These are phyloP conservation scores for Podaxis sp. DNA, from an alignment of 768 basidiomycete species.

Conservation along the genomic window DNA sequence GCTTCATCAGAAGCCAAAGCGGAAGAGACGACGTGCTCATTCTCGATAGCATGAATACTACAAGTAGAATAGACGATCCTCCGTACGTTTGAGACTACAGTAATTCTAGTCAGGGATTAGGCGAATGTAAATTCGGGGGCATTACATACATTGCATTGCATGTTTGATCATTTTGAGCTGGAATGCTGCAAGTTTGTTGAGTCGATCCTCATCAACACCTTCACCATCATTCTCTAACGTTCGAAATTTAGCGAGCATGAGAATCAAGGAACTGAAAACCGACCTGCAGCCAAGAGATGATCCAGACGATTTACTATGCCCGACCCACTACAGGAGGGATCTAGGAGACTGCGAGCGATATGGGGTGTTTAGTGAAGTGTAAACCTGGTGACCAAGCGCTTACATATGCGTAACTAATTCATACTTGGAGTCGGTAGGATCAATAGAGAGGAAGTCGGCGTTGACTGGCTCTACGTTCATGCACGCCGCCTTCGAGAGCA, in stretches of 20 bases:
- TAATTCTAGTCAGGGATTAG: slow-evolving; percentile 5
- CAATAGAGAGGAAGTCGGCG: slow-evolving; percentile 79
- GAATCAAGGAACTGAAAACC: slow-evolving; percentile 17
- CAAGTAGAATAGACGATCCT: slow-evolving; percentile 98
- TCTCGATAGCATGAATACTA: slow-evolving; percentile 86
- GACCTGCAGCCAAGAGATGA: slow-evolving; percentile 75
- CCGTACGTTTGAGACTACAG: slow-evolving; percentile 67
- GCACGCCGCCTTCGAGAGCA: slow-evolving; percentile 85
- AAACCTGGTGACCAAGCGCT: slow-evolving; percentile 25
- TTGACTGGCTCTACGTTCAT: slow-evolving; percentile 74
- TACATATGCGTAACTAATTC: slow-evolving; percentile 82
- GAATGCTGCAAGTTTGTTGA: slow-evolving; percentile 83
- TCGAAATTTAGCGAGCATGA: background rate
- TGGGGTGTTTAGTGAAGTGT: background rate
- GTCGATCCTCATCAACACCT: slow-evolving; percentile 59
- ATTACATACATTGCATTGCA: slow-evolving; percentile 81
- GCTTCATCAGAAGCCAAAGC: slow-evolving; percentile 77
- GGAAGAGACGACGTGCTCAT: slow-evolving; percentile 84
- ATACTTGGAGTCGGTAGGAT: slow-evolving; percentile 65
- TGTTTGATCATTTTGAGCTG: slow-evolving; percentile 91
- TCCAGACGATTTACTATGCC: slow-evolving; percentile 91
- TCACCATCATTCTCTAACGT: slow-evolving; percentile 54
- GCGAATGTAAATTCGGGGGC: background rate
- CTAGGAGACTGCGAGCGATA: slow-evolving; percentile 65
- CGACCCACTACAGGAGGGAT: slow-evolving; percentile 95